Percentiles rank a stretch among this genome's conserved stretches.
Evolutionary conservation across 768 basidiomycete species (phyloP).

Genomic region (Boletus rubropictus): DNA sequence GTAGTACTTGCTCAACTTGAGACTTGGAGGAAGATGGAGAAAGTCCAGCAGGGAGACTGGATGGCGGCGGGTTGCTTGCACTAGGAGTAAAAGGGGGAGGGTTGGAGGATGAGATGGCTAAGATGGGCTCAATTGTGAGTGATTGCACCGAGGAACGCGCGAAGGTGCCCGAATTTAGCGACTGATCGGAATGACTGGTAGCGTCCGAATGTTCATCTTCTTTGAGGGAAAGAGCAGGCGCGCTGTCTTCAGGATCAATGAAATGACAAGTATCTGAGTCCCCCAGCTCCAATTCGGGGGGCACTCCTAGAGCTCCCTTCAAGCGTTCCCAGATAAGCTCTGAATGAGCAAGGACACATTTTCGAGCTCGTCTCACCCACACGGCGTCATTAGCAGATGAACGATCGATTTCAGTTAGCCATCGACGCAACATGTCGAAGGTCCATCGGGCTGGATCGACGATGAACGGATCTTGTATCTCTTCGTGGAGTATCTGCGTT

Average conservation of each 20-base stretch:
- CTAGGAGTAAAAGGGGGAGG: constrained; percentile 15
- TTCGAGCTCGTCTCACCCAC: constrained; percentile 71
- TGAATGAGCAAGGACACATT: constrained; percentile 67
- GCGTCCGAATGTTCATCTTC: background rate
- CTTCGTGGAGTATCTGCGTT: constrained; percentile 23
- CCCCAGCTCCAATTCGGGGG: constrained; percentile 74
- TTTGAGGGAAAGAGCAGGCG: background rate
- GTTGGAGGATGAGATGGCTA: constrained; percentile 32
- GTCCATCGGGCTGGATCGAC: constrained; percentile 67
- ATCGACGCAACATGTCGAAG: constrained; percentile 60
- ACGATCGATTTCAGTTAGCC: constrained; percentile 62
- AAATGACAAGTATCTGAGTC: constrained; percentile 20
- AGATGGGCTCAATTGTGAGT: constrained; percentile 49
- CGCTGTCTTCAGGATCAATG: background rate
- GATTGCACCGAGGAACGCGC: constrained; percentile 13
- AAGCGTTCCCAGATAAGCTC: constrained; percentile 91
- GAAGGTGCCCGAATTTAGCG: constrained; percentile 1
- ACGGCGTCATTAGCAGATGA: constrained; percentile 58
- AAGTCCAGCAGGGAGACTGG: constrained; percentile 33
- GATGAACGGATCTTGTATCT: constrained; percentile 32
- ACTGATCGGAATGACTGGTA: background rate
- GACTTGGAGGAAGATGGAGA: constrained; percentile 22
- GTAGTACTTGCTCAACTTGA: constrained; percentile 35
- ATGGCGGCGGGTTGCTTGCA: constrained; percentile 32
- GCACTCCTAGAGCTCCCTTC: constrained; percentile 82